A percentile compares a stretch with the other conserved stretches of the same genome.
phyloP scores from a whole-genome alignment of 129 eudicot species.

The Dittrichia graveolens region DNA sequence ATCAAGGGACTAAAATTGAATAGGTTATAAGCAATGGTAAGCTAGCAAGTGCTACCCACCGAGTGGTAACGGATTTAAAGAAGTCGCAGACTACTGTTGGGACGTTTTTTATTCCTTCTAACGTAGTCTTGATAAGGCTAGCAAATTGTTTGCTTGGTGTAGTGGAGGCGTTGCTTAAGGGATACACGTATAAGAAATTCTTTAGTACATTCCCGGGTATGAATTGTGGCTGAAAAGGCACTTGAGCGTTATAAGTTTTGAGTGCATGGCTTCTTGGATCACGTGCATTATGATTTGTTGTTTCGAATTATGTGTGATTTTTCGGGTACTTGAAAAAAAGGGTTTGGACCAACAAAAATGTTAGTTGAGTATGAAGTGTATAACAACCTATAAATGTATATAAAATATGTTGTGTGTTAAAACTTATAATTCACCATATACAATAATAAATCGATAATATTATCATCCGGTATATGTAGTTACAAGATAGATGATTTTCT shows the following conservation, averaged over 20 bases:
- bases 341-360: no score
- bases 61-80: constrained; percentile 50
- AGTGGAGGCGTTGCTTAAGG: constrained; percentile 26
- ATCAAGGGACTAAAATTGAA: neutral
- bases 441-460: no score
- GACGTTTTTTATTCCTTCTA: constrained; percentile 51
- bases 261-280: neutral
- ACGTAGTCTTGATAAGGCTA: constrained; percentile 40
- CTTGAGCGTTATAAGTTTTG: constrained; percentile 33
- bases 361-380: no score
- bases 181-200: constrained; percentile 53
- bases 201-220: constrained; percentile 32
- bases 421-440: no score
- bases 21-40: constrained; percentile 70
- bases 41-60: constrained; percentile 55
- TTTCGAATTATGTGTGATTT: neutral
- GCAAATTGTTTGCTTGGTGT: constrained; percentile 25
- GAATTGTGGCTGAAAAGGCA: constrained; percentile 43
- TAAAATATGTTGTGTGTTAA: no score
- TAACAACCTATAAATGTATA: no score
- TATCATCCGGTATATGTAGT: no score
- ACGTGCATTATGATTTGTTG: neutral
- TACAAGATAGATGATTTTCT: no score
- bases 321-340: no score
- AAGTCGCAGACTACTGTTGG: constrained; percentile 59